phyloP scores from a whole-genome alignment of 2,329 filamentous ascomycete genomes.

The Didymella arachidicola region DNA sequence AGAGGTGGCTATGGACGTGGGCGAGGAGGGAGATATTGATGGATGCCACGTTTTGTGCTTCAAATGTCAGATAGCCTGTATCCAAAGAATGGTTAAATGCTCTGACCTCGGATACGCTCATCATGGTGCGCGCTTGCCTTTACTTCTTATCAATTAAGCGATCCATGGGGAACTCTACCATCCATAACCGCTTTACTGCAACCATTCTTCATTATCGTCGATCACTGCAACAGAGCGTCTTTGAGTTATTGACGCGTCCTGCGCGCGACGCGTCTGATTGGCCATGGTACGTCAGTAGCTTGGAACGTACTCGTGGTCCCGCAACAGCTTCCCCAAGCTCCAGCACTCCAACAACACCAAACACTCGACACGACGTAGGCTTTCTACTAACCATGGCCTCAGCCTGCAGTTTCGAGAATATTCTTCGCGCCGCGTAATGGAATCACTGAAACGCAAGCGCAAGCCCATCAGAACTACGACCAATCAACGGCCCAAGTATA shows the following conservation, averaged over 20 bases:
- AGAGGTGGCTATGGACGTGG: constrained; percentile 32
- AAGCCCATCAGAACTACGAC: constrained; percentile 19
- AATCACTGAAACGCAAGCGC: constrained; percentile 35
- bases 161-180: neutral
- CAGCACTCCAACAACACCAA: constrained; percentile 10
- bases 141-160: neutral
- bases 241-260: constrained; percentile 4
- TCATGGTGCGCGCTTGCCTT: neutral
- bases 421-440: constrained; percentile 40
- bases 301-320: constrained; percentile 8
- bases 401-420: constrained; percentile 1
- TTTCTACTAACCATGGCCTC: constrained; percentile 33
- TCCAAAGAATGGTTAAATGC: neutral
- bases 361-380: constrained; percentile 2
- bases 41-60: neutral
- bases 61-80: neutral
- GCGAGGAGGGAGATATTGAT: constrained; percentile 16
- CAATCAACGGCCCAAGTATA: constrained; percentile 30
- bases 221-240: neutral
- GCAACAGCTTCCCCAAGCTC: constrained; percentile 8
- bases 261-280: constrained; percentile 19
- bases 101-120: neutral
- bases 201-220: neutral
- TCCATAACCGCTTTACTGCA: neutral
- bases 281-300: constrained; percentile 22